Conservation (phyloP, 176 grass and related monocot species). For the Ensete glaucum region DNA sequence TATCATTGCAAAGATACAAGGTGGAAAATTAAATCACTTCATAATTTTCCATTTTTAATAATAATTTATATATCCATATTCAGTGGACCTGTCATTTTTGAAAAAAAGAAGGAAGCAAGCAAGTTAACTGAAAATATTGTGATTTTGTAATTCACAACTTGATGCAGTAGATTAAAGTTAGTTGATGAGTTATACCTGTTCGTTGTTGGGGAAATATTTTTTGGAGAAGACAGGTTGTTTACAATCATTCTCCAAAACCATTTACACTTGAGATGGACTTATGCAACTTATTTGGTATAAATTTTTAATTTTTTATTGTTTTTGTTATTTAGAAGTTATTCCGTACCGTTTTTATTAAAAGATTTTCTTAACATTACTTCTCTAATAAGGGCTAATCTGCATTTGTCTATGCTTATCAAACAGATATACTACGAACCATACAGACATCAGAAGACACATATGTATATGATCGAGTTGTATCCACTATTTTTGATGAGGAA, state of each 20-base stretch:
- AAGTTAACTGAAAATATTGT: background rate
- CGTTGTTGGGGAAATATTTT: too few relatives aligned
- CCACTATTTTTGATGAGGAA: constrained; percentile 80
- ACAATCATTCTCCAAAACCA: too few relatives aligned
- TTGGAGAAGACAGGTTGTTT: too few relatives aligned
- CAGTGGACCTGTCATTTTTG: background rate
- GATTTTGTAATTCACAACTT: background rate
- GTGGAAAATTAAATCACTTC: too few relatives aligned
- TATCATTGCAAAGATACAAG: too few relatives aligned
- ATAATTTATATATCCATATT: background rate
- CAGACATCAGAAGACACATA: constrained; percentile 83
- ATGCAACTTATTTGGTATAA: too few relatives aligned
- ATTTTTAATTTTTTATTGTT: too few relatives aligned
- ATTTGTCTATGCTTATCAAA: constrained; percentile 29
- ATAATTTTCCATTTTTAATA: too few relatives aligned
- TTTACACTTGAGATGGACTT: too few relatives aligned
- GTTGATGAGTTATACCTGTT: background rate
- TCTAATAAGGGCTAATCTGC: background rate
- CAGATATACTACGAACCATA: constrained; percentile 96
- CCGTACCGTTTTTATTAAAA: too few relatives aligned
- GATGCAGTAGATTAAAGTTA: background rate
- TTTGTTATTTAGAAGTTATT: too few relatives aligned
- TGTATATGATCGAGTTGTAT: constrained; percentile 84
- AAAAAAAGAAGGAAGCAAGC: background rate
- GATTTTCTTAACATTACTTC: too few relatives aligned